Evolutionary conservation across 495 filamentous ascomycete genomes (phyloP), one percentile per base, ranked within the genome.

Genomic region (Daldinia caldariorum): DNA sequence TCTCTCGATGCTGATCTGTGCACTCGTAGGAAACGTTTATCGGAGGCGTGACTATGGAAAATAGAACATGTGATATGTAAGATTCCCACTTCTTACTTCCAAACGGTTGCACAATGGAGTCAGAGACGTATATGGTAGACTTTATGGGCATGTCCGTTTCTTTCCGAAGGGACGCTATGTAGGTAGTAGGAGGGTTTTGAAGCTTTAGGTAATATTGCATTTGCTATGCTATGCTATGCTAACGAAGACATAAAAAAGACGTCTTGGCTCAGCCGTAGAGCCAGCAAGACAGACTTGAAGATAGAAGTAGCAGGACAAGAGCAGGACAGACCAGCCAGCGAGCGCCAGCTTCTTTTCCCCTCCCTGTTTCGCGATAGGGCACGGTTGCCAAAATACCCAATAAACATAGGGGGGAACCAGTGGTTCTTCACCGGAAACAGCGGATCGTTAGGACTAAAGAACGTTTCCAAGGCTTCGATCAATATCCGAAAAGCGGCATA

Each of bases 391-490:
- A 50, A 61, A 26, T 37, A 61, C 16, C 18, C 20, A 41, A 61
- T 67, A 59, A 71, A 62, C 34, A 37, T 62, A 35, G 43, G 14
- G 31, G 43, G 43, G 50, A 58, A 6, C 62, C 35, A 49, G 34
- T 32, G 35, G 20, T 66, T 41, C 51, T 47, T 32, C 14, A 47
- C 43, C 32, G 57, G 60, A 66, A 57, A 57, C 49, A 45, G 34
- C 50, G 49, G 7, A 47, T 67, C 35, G 54, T 55, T 39, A 41
- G 41, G 60, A 58, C 50, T 62, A 72, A 68, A 60, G 70, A 72
- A 67, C 47, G 64, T 68, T 55, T 54, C 50, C 29, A 50, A 37
- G 43, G 39, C 14, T 63, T 43, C 60, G 41, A 61, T 64, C 55
- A 67, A 57, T 35, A 39, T 60, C 60, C 49, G 50, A 72, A 56